These are phyloP conservation scores for Solanum paucissectum DNA, from an alignment of 257 asterid species.

Conservation along the genomic window DNA sequence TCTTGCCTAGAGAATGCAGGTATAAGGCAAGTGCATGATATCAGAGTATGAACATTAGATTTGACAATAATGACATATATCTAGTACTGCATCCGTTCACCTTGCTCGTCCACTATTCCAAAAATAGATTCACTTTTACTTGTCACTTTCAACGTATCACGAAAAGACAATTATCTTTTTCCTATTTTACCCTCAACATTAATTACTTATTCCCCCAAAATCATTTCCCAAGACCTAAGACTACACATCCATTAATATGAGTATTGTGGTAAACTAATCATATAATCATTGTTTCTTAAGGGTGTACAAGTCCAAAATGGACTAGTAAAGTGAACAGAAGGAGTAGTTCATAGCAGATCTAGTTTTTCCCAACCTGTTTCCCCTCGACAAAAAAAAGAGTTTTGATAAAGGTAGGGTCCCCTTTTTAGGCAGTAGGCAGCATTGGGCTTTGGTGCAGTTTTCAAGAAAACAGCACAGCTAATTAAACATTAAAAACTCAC, in stretches of 20 bases:
- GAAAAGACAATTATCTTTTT: not conserved
- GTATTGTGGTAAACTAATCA: not conserved
- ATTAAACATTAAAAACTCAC: constrained; percentile 23
- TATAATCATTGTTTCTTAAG: not conserved
- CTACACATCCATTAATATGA: not conserved
- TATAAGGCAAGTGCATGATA: not conserved
- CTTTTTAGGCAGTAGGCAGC: not conserved
- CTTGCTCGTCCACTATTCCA: not conserved
- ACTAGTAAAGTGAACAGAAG: not conserved
- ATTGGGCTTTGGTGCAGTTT: not conserved
- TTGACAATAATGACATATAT: not conserved
- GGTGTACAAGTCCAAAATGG: not conserved
- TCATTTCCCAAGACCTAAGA: not conserved
- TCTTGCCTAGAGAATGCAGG: not conserved
- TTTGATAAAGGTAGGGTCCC: not conserved
- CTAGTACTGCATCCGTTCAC: not conserved
- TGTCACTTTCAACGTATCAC: not conserved
- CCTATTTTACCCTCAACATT: not conserved
- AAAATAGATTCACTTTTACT: not conserved
- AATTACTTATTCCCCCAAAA: not conserved
- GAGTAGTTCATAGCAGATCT: not conserved
- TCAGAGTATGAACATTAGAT: not conserved
- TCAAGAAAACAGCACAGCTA: not conserved
- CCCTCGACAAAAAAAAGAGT: not conserved
- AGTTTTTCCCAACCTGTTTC: not conserved